Conservation (phyloP, 1,284 basidiomycete species). For the Neolentinus lepideus region DNA sequence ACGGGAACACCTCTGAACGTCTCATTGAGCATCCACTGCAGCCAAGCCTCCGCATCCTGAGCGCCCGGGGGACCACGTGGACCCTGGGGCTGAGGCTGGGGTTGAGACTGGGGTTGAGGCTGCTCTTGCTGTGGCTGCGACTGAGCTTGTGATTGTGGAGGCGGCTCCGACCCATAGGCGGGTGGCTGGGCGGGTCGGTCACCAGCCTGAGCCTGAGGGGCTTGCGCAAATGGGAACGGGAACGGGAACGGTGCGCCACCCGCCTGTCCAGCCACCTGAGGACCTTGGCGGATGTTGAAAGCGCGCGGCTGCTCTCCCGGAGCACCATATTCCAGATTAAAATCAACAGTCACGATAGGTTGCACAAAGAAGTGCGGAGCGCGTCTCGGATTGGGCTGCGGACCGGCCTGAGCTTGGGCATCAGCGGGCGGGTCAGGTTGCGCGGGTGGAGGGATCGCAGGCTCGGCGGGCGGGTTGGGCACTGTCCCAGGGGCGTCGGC, state of each 20-base stretch:
- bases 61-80: neutral
- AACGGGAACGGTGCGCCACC: too few relatives aligned
- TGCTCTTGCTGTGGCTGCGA: neutral
- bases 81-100: neutral
- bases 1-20: neutral
- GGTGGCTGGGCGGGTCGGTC: neutral
- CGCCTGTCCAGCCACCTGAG: neutral
- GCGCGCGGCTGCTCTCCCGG: neutral
- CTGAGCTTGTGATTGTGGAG: neutral
- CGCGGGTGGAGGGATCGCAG: neutral
- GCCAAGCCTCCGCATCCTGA: neutral
- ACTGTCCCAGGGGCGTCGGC: conserved; percentile 2
- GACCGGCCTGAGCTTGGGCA: neutral
- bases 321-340: neutral
- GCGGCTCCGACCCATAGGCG: neutral
- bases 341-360: neutral
- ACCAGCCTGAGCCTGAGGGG: too few relatives aligned
- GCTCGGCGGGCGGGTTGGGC: neutral
- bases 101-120: neutral
- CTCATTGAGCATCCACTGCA: neutral
- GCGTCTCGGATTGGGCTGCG: neutral
- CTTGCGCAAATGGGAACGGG: too few relatives aligned
- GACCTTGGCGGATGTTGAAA: neutral
- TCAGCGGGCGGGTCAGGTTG: conserved; percentile 9
- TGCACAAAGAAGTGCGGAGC: neutral